Evolutionary conservation across 164 flowering plant species (phyloP).

Genomic region (Protea cynaroides): DNA sequence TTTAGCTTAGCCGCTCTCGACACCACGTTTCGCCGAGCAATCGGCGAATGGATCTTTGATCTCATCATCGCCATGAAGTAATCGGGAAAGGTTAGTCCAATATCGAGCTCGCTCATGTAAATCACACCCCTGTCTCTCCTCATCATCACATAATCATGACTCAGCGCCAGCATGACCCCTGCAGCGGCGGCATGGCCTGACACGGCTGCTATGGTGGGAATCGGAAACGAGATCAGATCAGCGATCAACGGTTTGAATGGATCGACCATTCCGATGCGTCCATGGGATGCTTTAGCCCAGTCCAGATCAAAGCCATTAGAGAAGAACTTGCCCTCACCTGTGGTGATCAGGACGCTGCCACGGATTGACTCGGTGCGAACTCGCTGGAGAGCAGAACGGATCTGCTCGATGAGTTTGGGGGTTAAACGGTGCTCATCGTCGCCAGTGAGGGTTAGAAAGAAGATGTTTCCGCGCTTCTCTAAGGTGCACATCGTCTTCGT

Average conservation of each 20-base stretch:
- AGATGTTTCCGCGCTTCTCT: slow-evolving; percentile 32
- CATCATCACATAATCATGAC: slow-evolving; percentile 83
- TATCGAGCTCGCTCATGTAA: slow-evolving; percentile 88
- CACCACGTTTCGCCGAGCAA: slow-evolving; percentile 34
- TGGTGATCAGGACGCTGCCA: slow-evolving; percentile 63
- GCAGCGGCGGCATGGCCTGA: slow-evolving; percentile 84
- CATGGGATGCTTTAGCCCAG: slow-evolving; percentile 39
- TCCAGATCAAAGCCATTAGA: slow-evolving; percentile 78
- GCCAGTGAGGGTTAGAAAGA: slow-evolving; percentile 30
- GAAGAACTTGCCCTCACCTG: slow-evolving; percentile 74
- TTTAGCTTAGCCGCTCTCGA: slow-evolving; percentile 46
- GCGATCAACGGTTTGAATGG: slow-evolving; percentile 24
- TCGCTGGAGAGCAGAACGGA: slow-evolving; percentile 34
- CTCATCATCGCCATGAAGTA: slow-evolving; percentile 27
- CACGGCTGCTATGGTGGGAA: slow-evolving; percentile 87
- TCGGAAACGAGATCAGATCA: slow-evolving; percentile 59
- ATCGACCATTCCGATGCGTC: slow-evolving; percentile 16
- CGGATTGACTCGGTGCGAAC: slow-evolving; percentile 33
- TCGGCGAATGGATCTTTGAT: slow-evolving; percentile 36
- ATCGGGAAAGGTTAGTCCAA: slow-evolving; percentile 23
- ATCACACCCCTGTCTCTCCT: slow-evolving; percentile 58
- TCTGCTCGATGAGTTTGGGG: slow-evolving; percentile 23
- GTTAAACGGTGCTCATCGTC: slow-evolving; percentile 23
- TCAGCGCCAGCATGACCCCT: slow-evolving; percentile 57
- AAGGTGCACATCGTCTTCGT: slow-evolving; percentile 19